Evolutionary conservation across 768 basidiomycete species (phyloP).

Genomic region (Pulveroboletus sp.): DNA sequence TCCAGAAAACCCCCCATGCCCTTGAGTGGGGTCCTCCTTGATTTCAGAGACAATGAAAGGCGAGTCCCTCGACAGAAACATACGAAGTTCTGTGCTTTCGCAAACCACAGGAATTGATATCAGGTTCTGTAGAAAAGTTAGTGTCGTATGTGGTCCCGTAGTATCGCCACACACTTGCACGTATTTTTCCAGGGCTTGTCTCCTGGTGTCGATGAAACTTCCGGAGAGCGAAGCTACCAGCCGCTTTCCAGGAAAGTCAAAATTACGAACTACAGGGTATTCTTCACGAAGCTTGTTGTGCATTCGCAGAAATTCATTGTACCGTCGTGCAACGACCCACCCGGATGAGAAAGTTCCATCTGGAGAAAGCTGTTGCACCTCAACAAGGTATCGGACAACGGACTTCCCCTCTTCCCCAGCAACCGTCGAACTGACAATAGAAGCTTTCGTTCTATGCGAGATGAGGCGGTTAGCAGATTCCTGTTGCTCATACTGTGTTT

Average conservation of each 20-base stretch:
- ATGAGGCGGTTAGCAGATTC: constrained; percentile 85
- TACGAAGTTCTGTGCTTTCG: constrained; percentile 74
- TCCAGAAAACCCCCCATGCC: constrained; percentile 51
- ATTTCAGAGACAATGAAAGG: constrained; percentile 65
- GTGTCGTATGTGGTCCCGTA: not conserved
- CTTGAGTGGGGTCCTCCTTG: constrained; percentile 33
- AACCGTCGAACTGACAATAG: constrained; percentile 77
- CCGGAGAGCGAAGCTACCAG: constrained; percentile 82
- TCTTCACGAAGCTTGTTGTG: constrained; percentile 82
- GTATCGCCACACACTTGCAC: constrained; percentile 56
- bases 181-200: constrained; percentile 80
- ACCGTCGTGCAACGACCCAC: constrained; percentile 91
- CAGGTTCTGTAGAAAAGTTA: constrained; percentile 48
- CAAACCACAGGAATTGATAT: constrained; percentile 72
- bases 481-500: constrained; percentile 89
- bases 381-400: constrained; percentile 87
- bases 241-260: constrained; percentile 94
- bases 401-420: constrained; percentile 85
- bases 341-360: constrained; percentile 79
- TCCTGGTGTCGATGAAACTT: constrained; percentile 82
- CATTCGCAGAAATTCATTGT: constrained; percentile 92
- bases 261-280: constrained; percentile 55
- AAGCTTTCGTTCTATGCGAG: constrained; percentile 78
- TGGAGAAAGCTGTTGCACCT: constrained; percentile 80
- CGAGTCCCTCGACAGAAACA: constrained; percentile 84